Evolutionary conservation across 2,329 filamentous ascomycete genomes (phyloP).

Genomic region (Kalmusia sp.): DNA sequence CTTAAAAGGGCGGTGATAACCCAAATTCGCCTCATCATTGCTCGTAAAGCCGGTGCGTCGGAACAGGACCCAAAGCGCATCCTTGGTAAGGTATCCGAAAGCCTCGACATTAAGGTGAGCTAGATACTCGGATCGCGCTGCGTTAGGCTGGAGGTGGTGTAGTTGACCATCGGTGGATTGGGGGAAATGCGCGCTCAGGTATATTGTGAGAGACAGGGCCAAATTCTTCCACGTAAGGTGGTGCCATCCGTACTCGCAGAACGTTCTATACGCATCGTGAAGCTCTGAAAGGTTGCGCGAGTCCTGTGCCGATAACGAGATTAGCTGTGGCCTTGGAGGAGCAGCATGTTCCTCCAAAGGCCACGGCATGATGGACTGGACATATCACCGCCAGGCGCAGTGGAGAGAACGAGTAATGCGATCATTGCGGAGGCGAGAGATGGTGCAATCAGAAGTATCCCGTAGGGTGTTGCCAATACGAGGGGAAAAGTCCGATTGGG

Average conservation of each 20-base stretch:
- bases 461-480: background rate
- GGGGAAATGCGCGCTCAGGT: constrained; percentile 5
- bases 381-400: background rate
- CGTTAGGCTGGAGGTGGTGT: background rate
- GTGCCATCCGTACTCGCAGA: constrained; percentile 14
- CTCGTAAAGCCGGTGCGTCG: background rate
- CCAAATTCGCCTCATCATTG: background rate
- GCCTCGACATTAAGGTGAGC: background rate
- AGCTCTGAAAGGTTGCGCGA: constrained; percentile 3
- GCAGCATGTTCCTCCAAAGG: background rate
- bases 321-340: background rate
- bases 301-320: background rate
- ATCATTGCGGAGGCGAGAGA: background rate
- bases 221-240: constrained; percentile 15
- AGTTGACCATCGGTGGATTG: background rate
- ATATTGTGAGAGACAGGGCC: constrained; percentile 1
- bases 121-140: background rate
- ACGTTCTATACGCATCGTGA: constrained; percentile 10
- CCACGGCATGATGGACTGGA: background rate
- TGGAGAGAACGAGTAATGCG: background rate
- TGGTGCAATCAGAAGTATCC: background rate
- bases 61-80: constrained; percentile 13
- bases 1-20: constrained; percentile 1
- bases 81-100: constrained; percentile 12
- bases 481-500: background rate